These are phyloP conservation scores for Hypholoma fasciculare DNA, from an alignment of 768 basidiomycete genomes.

Conservation along the genomic window DNA sequence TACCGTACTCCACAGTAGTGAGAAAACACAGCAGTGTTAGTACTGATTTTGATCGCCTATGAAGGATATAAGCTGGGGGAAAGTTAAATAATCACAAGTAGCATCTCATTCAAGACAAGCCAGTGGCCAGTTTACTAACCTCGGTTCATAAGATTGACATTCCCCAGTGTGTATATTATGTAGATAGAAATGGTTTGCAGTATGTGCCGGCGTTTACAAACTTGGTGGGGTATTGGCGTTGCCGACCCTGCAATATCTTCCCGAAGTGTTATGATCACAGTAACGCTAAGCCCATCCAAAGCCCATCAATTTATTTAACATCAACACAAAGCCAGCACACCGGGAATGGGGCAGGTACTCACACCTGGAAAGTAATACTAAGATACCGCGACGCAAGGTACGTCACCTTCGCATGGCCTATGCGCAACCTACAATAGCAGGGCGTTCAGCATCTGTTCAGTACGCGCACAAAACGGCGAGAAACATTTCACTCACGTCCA, in stretches of 20 bases:
- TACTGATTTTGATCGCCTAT: background rate
- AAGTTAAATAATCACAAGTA: background rate
- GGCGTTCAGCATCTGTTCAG: background rate
- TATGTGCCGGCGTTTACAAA: background rate
- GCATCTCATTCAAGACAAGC: background rate
- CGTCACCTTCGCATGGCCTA: slow-evolving; percentile 7
- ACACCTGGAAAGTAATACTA: background rate
- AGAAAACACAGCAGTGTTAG: background rate
- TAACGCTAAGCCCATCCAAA: background rate
- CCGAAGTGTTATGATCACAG: background rate
- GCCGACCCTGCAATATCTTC: background rate
- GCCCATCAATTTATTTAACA: too few species aligned
- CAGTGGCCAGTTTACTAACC: background rate
- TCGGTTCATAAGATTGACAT: background rate
- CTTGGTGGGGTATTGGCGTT: background rate
- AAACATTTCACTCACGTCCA: slow-evolving; percentile 7
- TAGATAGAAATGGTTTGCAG: background rate
- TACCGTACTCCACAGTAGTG: background rate
- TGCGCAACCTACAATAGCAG: background rate
- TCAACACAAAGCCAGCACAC: background rate
- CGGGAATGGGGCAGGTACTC: background rate
- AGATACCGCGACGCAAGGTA: background rate
- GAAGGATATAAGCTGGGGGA: background rate
- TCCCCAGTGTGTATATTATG: background rate
- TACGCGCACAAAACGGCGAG: background rate